Evolutionary conservation across 169 alveolate genomes (phyloP), one percentile per base, ranked within the genome.

Genomic region (Eimeria praecox): DNA sequence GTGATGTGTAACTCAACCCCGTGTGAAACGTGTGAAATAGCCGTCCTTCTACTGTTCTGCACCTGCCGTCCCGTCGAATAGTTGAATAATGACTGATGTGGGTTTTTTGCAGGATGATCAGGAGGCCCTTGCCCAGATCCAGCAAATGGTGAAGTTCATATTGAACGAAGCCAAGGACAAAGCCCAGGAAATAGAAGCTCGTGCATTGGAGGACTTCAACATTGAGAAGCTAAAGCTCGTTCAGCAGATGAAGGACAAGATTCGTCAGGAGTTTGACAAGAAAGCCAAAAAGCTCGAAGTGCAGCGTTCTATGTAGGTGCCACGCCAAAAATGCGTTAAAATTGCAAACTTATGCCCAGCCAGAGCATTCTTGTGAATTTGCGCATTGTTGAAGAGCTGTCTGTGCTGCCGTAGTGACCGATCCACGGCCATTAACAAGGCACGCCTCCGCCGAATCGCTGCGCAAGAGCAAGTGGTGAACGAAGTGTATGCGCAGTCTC

Each of bases 141-240:
- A 98, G 96, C 99, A 98, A 95, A 98, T 98, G 99, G 99, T 98
- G 38, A 97, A 97, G 97, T 98, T 98, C 98, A 98, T 98, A 95
- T 95, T 98, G 78, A 98, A 98, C 95, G 99, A 98, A 94, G 99
- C 99, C 38, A 97, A 98, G 94, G 99, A 98, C 97, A 98, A 98
- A 90, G 99, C 99, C 1, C 98, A 98, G 94, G 99, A 98, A 95
- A 98, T 98, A 42, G 99, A 98, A 87, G 99, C 99, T 12, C 98
- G 98, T 59, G 99, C 99, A 22, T 78, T 98, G 85, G 99, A 98
- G 96, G 99, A 98, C 91, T 98, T 98, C 95, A 98, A 98, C 94
- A 97, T 98, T 59, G 99, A 98, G 78, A 98, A 98, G 95, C 96
- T 98, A 96, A 98, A 98, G 92, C 95, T 98, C 75, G 98, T 98